Evolutionary conservation across 257 asterid genomes (phyloP).

Genomic region (Scutellaria galericulata): DNA sequence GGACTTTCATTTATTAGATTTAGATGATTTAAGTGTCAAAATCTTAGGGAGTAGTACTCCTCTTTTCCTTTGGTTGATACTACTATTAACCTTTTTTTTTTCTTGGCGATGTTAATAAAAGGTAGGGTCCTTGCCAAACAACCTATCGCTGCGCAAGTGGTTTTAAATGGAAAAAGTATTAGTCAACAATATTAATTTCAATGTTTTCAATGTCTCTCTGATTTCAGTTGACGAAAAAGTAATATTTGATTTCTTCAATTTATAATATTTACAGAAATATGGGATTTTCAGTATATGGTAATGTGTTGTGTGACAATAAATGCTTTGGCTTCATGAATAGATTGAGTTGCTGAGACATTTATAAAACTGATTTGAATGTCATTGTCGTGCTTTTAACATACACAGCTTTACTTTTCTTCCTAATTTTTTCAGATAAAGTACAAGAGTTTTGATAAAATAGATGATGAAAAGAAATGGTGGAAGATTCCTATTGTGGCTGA

Average conservation of each 20-base stretch:
- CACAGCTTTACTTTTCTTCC: conserved; percentile 20
- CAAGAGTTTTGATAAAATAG: conserved; percentile 85
- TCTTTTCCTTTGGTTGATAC: background rate
- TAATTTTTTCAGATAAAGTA: conserved; percentile 67
- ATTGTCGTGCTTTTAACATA: conserved; percentile 8
- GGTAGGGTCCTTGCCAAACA: conserved; percentile 13
- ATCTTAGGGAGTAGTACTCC: background rate
- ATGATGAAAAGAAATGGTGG: conserved; percentile 95
- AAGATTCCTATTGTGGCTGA: conserved; percentile 83
- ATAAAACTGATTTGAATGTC: background rate
- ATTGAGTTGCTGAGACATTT: conserved; percentile 15
- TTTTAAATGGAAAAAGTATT: background rate
- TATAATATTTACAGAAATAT: background rate
- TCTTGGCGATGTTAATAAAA: background rate
- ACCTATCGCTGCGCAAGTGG: background rate
- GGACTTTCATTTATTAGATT: conserved; percentile 6
- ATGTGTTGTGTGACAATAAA: conserved; percentile 1
- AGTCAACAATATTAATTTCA: background rate
- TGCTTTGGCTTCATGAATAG: conserved; percentile 14
- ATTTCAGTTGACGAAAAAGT: background rate
- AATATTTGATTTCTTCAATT: background rate
- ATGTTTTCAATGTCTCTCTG: background rate
- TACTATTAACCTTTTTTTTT: background rate
- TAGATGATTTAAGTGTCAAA: background rate
- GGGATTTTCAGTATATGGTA: background rate